Evolutionary conservation across 1,284 basidiomycete genomes (phyloP), one percentile per base, ranked within the genome.

Genomic region (Xerocomus nothofagi): DNA sequence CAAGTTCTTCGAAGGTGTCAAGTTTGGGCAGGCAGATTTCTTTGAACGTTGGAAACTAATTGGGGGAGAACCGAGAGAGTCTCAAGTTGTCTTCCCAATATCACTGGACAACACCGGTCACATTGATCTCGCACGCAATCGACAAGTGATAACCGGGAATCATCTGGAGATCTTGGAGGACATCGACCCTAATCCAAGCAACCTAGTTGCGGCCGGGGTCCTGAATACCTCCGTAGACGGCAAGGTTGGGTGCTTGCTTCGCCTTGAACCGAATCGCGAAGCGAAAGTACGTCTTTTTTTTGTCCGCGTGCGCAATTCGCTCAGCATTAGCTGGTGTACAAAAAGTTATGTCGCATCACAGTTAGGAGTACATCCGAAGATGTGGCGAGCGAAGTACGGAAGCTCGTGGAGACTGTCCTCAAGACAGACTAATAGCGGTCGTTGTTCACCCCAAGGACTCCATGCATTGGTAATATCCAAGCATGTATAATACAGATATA

Each of bases 1-100:
- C 38, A 94, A 96, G 70, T 99, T 99, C 71, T 78, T 98, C 56
- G 95, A 98, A 66, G 91, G 91, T 31, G 93, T 98, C 48, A 87
- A 86, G 61, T 80, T 99, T 31, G 84, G 81, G 14, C 77, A 82
- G 51, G 74, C 80, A 0, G 91, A 96, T 58, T 99, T 99, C 78
- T 99, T 99, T 70, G 95, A 98, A 70, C 79, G 97, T 47, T 99
- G 97, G 97, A 93, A 93, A 70, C 75, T 98, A 61, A 98, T 99
- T 50, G 96, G 96, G 17, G 94, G 93, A 1, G 79, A 95, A 24
- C 93, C 94, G 21, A 80, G 94, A 48, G 97, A 99, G 73, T 82
- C 89, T 17, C 97, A 99, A 69, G 73, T 74, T 53, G 82, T 99
- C 54, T 97, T 98, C 71, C 81, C 88, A 0, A 86, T 98, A 58